Conservation (phyloP, 1,284 basidiomycete genomes). For the Apiotrichum mycotoxinovorans region DNA sequence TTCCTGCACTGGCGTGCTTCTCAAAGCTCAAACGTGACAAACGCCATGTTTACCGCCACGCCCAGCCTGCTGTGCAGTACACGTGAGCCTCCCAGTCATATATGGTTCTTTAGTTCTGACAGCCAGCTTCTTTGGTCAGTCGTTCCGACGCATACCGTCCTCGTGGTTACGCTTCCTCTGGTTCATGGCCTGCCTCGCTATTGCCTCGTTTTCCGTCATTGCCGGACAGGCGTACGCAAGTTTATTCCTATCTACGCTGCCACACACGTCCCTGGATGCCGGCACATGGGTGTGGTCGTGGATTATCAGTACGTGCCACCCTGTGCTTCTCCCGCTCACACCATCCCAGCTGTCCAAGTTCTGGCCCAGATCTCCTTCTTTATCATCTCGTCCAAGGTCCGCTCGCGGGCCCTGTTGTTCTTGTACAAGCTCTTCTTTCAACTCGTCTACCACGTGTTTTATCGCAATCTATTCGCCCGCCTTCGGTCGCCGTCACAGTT, state of each 20-base stretch:
- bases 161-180: slow-evolving; percentile 57
- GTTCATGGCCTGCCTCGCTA: slow-evolving; percentile 56
- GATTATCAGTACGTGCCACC: slow-evolving; percentile 49
- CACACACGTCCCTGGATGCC: slow-evolving; percentile 56
- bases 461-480: slow-evolving; percentile 49
- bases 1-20: slow-evolving; percentile 55
- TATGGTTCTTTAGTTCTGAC: slow-evolving; percentile 2
- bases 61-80: slow-evolving; percentile 15
- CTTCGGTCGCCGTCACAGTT: slow-evolving; percentile 51
- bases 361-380: slow-evolving; percentile 53
- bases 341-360: slow-evolving; percentile 50
- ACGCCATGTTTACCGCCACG: slow-evolving; percentile 43
- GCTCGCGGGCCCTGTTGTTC: slow-evolving; percentile 55
- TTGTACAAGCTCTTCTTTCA: slow-evolving; percentile 55
- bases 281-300: slow-evolving; percentile 58
- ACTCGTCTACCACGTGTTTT: slow-evolving; percentile 51
- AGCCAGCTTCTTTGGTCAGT: slow-evolving; percentile 51
- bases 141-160: slow-evolving; percentile 52
- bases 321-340: neutral
- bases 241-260: slow-evolving; percentile 56
- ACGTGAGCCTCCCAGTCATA: slow-evolving; percentile 7
- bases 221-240: slow-evolving; percentile 58
- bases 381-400: slow-evolving; percentile 55
- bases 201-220: slow-evolving; percentile 56
- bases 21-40: slow-evolving; percentile 49